Evolutionary conservation across 257 asterid genomes (phyloP).

Genomic region (Fraxinus pennsylvanica): DNA sequence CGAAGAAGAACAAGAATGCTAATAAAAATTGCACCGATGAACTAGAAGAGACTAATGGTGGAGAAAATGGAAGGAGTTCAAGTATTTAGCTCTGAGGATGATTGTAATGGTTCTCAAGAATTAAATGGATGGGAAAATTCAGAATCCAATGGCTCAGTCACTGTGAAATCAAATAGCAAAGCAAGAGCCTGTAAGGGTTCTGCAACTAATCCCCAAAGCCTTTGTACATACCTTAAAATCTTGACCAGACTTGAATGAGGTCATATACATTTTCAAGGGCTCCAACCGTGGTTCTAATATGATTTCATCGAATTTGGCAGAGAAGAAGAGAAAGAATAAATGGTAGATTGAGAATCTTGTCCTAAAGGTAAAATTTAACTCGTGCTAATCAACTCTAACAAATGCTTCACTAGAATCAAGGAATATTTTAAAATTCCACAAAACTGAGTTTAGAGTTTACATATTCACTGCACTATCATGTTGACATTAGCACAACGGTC

Average conservation of each 20-base stretch:
- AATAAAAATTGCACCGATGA: conserved; percentile 21
- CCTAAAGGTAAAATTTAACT: conserved; percentile 54
- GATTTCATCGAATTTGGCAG: conserved; percentile 41
- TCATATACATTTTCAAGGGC: not conserved
- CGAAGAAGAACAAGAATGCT: conserved; percentile 50
- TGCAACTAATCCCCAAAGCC: conserved; percentile 91
- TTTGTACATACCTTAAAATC: conserved; percentile 42
- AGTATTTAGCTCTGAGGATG: conserved; percentile 56
- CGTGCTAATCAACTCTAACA: not conserved
- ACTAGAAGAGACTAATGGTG: conserved; percentile 44
- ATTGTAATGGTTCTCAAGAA: conserved; percentile 49
- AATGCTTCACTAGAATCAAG: too few species aligned
- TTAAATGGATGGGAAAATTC: conserved; percentile 39
- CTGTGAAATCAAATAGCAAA: conserved; percentile 46
- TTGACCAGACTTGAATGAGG: not conserved
- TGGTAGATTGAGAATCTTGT: conserved; percentile 82
- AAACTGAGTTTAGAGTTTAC: not conserved
- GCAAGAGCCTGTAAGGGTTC: conserved; percentile 59
- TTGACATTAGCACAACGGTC: conserved; percentile 94
- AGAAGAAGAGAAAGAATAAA: conserved; percentile 83
- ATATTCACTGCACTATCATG: conserved; percentile 30
- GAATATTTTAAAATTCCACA: not conserved
- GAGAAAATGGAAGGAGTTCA: conserved; percentile 40
- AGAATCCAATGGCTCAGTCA: conserved; percentile 27
- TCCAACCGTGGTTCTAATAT: not conserved